phyloP scores from a whole-genome alignment of 345 rosid genomes.

The Physaria fendleri region DNA sequence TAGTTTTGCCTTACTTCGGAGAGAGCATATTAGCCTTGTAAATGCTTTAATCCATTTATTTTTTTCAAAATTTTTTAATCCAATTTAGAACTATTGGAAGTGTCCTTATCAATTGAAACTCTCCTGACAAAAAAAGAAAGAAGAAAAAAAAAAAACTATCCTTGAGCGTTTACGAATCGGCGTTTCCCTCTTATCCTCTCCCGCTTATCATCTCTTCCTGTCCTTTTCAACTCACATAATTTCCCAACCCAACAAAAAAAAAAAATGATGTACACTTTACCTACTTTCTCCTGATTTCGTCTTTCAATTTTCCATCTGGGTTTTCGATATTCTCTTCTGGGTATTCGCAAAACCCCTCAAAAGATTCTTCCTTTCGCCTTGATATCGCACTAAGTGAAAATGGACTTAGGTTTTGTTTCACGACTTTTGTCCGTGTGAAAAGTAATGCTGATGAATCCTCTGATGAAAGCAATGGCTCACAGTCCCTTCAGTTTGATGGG shows the following conservation, averaged over 20 bases:
- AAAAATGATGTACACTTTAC: not conserved
- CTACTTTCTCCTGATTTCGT: not conserved
- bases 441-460: conserved; percentile 32
- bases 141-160: too few relatives aligned
- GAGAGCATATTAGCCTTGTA: too few relatives aligned
- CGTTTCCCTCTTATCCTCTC: conserved; percentile 2
- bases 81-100: too few relatives aligned
- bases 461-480: conserved; percentile 32
- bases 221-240: not conserved
- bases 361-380: conserved; percentile 21
- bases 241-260: not conserved
- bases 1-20: too few relatives aligned
- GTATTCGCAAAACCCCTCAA: not conserved
- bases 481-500: conserved; percentile 41
- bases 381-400: conserved; percentile 44
- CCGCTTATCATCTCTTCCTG: not conserved
- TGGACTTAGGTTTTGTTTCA: conserved; percentile 47
- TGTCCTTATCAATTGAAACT: too few relatives aligned
- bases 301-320: not conserved
- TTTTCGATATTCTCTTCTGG: not conserved
- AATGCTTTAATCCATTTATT: too few relatives aligned
- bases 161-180: not conserved
- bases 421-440: conserved; percentile 60
- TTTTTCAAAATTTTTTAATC: too few relatives aligned
- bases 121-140: too few relatives aligned